These are phyloP conservation scores for Kazachstania sp. DNA, from an alignment of 1,139 yeast species.

Conservation along the genomic window DNA sequence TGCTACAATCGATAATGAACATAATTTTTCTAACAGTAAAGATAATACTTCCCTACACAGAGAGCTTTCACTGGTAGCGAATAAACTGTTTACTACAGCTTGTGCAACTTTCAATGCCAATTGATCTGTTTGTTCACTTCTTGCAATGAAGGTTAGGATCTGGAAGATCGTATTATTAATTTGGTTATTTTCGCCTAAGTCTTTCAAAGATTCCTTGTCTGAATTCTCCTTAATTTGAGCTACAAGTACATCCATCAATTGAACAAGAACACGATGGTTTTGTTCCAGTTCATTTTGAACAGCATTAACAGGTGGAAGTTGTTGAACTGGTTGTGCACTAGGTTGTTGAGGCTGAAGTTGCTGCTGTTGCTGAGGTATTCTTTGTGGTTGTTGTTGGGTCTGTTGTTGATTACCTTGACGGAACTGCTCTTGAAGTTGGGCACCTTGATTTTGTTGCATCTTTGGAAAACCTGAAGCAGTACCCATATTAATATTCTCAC, in stretches of 20 bases:
- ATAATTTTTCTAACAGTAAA: constrained; percentile 67
- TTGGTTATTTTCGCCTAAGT: constrained; percentile 57
- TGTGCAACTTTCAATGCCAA: constrained; percentile 76
- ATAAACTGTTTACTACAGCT: constrained; percentile 71
- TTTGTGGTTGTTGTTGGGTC: constrained; percentile 14
- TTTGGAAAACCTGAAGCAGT: constrained; percentile 3
- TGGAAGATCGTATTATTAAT: constrained; percentile 58
- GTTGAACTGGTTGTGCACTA: background rate
- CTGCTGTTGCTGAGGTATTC: constrained; percentile 17
- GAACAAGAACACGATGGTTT: constrained; percentile 29
- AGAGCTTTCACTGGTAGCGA: constrained; percentile 58
- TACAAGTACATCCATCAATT: constrained; percentile 31
- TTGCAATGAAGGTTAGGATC: constrained; percentile 56
- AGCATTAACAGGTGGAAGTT: constrained; percentile 11
- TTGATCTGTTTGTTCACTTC: constrained; percentile 54
- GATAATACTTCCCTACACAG: constrained; percentile 73
- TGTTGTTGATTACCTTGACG: constrained; percentile 15
- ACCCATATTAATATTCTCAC: constrained; percentile 13
- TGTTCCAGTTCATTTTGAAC: constrained; percentile 30
- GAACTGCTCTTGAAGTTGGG: background rate
- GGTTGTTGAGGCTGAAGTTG: constrained; percentile 10
- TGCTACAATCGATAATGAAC: constrained; percentile 78
- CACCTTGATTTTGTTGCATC: constrained; percentile 3
- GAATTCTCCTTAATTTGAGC: constrained; percentile 37
- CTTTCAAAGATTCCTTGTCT: constrained; percentile 42